phyloP scores from a whole-genome alignment of 73 alveolate genomes.

The Effrenium voratum region DNA sequence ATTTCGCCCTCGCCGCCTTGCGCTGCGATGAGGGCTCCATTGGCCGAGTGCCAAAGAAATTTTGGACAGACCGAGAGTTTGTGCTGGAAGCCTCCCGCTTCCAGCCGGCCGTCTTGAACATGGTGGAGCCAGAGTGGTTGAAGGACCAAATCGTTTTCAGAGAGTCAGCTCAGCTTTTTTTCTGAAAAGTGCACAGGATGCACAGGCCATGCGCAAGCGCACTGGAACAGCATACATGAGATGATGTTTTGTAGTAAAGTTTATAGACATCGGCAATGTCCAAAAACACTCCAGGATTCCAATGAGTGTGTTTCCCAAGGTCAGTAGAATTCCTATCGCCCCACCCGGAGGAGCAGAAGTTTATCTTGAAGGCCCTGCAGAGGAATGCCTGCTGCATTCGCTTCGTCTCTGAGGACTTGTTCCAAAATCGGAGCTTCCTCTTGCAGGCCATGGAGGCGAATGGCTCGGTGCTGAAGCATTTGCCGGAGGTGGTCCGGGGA shows the following conservation, averaged over 20 bases:
- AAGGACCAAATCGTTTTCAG: neutral
- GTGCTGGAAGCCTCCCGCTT: constrained; percentile 51
- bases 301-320: too few relatives aligned
- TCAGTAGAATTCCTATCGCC: too few relatives aligned
- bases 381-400: constrained; percentile 64
- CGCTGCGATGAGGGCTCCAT: constrained; percentile 45
- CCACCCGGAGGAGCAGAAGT: too few relatives aligned
- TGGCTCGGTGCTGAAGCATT: constrained; percentile 70
- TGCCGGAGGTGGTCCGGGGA: constrained; percentile 42
- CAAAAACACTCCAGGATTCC: too few relatives aligned
- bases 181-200: neutral
- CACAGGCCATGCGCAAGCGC: too few relatives aligned
- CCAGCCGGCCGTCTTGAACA: constrained; percentile 62
- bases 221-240: too few relatives aligned
- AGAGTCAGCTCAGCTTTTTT: neutral
- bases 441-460: constrained; percentile 39
- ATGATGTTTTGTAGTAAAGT: too few relatives aligned
- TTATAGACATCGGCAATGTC: too few relatives aligned
- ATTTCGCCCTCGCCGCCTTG: constrained; percentile 46
- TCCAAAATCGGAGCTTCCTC: constrained; percentile 23
- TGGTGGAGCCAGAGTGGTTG: constrained; percentile 55
- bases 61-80: constrained; percentile 73
- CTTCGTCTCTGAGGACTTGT: constrained; percentile 63
- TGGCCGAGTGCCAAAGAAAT: constrained; percentile 53
- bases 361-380: constrained; percentile 54